These are phyloP conservation scores for Cichorium intybus DNA, from an alignment of 140 eudicot species.

Conservation along the genomic window DNA sequence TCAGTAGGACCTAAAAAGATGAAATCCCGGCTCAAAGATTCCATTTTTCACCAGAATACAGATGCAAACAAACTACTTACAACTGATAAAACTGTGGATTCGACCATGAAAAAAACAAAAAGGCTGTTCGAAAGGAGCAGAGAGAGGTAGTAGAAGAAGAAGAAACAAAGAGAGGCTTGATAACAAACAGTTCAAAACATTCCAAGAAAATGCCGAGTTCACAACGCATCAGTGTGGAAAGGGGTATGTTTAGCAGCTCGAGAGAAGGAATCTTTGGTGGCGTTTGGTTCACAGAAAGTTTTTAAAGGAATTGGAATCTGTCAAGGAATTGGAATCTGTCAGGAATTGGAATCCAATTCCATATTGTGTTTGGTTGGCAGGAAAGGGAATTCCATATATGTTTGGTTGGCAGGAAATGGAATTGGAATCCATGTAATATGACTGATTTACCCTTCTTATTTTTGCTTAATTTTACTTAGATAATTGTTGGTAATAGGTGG, in stretches of 20 bases:
- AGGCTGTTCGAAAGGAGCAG: not conserved
- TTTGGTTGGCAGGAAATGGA: too few relatives aligned
- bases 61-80: not conserved
- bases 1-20: not conserved
- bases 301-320: too few relatives aligned
- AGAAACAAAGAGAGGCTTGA: not conserved
- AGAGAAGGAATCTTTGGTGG: constrained; percentile 15
- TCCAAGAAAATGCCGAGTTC: constrained; percentile 8
- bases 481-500: too few relatives aligned
- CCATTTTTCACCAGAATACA: constrained; percentile 8
- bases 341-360: too few relatives aligned
- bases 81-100: not conserved
- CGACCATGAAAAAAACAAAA: not conserved
- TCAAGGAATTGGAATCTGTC: too few relatives aligned
- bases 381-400: too few relatives aligned
- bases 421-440: too few relatives aligned
- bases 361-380: too few relatives aligned
- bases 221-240: not conserved
- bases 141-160: not conserved
- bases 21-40: not conserved
- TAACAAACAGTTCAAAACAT: not conserved
- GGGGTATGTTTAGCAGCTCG: not conserved
- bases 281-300: too few relatives aligned
- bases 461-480: too few relatives aligned
- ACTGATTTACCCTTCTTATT: too few relatives aligned